Base-by-base conservation (phyloP, 2,329 filamentous ascomycete species). In the Neonectria sp. region DNA sequence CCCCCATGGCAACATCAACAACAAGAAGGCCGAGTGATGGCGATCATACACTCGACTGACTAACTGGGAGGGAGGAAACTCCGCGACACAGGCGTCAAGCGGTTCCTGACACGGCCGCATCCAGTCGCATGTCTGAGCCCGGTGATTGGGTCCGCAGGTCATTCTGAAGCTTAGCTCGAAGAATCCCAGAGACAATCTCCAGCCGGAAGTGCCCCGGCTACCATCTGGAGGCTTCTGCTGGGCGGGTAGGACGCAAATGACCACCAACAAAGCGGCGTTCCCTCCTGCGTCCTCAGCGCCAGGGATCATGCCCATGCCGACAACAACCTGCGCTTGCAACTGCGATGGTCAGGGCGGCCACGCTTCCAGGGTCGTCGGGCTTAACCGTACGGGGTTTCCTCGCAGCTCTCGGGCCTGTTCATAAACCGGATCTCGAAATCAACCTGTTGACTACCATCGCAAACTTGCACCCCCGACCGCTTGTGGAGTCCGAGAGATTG, bases 81-180 rank as follows among this genome's bases (percentile, higher is more conserved):
- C 70, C 67, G 65, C 73, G 68, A 75, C 68, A 65, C 69, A 64
- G 73, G 71, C 69, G 66, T 63, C 55, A 62, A 55, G 68, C 59
- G 71, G 70, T 70, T 76, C 64, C 63, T 74, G 61, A 67, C 62
- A 64, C 74, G 70, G 67, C 65, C 66, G 68, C 68, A 53, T 72
- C 66, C 65, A 68, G 67, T 73, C 73, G 73, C 65, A 62, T 73
- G 72, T 74, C 74, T 75, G 71, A 76, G 68, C 65, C 63, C 55
- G 59, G 59, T 72, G 73, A 75, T 74, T 76, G 72, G 74, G 60
- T 69, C 63, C 67, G 61, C 66, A 65, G 57, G 37, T 46, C 52
- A 69, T 64, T 68, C 58, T 73, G 57, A 67, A 71, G 69, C 65
- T 63, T 76, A 70, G 71, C 71, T 70, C 66, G 45, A 66, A 70